A percentile compares a stretch with the other conserved stretches of the same genome.
These are phyloP conservation scores for Chondrostereum purpureum DNA, from an alignment of 1,284 basidiomycete species.

Conservation along the genomic window DNA sequence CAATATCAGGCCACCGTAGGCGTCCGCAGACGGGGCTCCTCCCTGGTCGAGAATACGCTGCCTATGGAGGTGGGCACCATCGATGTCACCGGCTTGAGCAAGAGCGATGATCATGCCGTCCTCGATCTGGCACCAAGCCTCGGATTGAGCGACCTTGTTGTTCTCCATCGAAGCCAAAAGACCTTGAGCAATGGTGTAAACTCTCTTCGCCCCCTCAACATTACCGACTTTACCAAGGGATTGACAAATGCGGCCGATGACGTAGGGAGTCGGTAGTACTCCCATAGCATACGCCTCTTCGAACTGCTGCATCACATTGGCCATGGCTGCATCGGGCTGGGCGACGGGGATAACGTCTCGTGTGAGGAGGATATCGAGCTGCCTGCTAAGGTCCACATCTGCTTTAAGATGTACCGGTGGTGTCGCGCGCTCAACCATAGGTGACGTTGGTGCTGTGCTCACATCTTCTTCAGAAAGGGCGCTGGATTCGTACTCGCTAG, in stretches of 20 bases:
- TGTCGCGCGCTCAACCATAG: not conserved
- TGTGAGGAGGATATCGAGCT: not conserved
- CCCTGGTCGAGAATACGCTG: slow-evolving; percentile 73
- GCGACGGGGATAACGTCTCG: not conserved
- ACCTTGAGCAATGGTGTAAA: slow-evolving; percentile 70
- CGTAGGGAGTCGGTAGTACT: slow-evolving; percentile 46
- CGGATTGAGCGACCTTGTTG: slow-evolving; percentile 44
- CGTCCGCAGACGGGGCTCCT: slow-evolving; percentile 77
- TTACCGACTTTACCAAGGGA: slow-evolving; percentile 59
- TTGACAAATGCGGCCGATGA: slow-evolving; percentile 62
- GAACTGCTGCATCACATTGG: not conserved
- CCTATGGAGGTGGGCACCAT: slow-evolving; percentile 77
- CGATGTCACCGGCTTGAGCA: slow-evolving; percentile 75
- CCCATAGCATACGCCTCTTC: slow-evolving; percentile 16
- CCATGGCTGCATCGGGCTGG: not conserved
- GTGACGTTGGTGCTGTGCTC: not conserved
- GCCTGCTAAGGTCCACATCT: not conserved
- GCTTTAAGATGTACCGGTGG: not conserved
- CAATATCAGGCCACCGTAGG: slow-evolving; percentile 86
- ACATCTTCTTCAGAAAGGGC: not conserved
- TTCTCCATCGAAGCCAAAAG: slow-evolving; percentile 40
- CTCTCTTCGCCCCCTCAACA: slow-evolving; percentile 52
- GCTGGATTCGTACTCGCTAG: slow-evolving; percentile 7
- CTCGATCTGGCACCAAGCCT: slow-evolving; percentile 76
- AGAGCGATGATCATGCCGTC: slow-evolving; percentile 84